A percentile compares a stretch with the other conserved stretches of the same genome.
phyloP scores from a whole-genome alignment of 2,329 filamentous ascomycete genomes.

The Chaetomium strumarium region DNA sequence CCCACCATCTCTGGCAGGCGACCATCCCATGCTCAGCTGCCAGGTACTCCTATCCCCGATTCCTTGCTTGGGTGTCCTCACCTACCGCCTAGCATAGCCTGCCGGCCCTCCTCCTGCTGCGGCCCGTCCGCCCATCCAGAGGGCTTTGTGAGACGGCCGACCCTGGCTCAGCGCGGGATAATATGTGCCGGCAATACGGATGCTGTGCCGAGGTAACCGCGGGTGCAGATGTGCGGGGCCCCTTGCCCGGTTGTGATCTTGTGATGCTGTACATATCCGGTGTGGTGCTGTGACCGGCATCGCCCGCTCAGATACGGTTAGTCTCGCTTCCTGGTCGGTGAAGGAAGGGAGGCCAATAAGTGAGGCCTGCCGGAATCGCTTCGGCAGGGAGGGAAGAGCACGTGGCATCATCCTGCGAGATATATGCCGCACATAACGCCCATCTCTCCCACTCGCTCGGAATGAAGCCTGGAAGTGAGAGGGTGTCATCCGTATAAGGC shows the following conservation, averaged over 20 bases:
- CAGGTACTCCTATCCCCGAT: neutral
- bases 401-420: neutral
- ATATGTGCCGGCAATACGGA: conserved; percentile 1
- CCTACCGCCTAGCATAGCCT: too few species aligned
- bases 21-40: neutral
- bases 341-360: conserved; percentile 7
- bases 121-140: conserved; percentile 12
- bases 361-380: neutral
- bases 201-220: conserved; percentile 11
- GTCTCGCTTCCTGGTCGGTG: conserved; percentile 7
- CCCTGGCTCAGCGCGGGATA: neutral
- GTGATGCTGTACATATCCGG: conserved; percentile 1
- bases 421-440: neutral
- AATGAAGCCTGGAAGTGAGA: neutral
- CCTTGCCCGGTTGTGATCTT: neutral
- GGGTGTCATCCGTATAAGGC: neutral
- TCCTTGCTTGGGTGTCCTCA: neutral
- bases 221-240: neutral
- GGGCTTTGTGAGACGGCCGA: conserved; percentile 7
- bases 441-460: neutral
- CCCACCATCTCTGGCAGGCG: neutral
- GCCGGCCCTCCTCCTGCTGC: neutral
- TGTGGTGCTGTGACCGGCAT: conserved; percentile 5
- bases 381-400: neutral
- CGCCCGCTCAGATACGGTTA: neutral